These are phyloP conservation scores for Buxus sempervirens DNA, from an alignment of 164 flowering plant species.

Conservation along the genomic window DNA sequence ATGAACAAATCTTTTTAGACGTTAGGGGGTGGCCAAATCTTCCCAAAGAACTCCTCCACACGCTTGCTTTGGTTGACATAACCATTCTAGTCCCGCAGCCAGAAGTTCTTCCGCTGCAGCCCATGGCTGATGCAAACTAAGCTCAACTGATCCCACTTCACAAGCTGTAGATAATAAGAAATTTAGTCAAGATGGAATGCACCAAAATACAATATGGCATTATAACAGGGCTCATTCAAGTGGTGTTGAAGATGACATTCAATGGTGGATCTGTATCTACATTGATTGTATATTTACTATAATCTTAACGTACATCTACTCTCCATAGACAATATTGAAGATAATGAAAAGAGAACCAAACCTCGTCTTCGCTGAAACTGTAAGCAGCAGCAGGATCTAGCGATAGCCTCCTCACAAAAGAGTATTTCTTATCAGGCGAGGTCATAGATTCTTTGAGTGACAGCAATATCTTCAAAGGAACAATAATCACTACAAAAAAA, in stretches of 20 bases:
- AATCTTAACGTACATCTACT: background rate
- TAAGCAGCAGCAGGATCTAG: constrained; percentile 59
- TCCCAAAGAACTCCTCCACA: constrained; percentile 77
- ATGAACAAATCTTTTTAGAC: constrained; percentile 32
- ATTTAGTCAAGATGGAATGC: background rate
- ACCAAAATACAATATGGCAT: too few relatives aligned
- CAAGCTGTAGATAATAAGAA: constrained; percentile 46
- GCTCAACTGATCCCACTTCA: constrained; percentile 82
- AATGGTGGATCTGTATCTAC: background rate
- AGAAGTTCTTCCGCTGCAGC: constrained; percentile 93
- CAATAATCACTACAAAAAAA: too few relatives aligned
- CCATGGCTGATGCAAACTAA: constrained; percentile 82
- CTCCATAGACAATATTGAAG: background rate
- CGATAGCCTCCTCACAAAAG: constrained; percentile 70
- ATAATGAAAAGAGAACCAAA: constrained; percentile 21
- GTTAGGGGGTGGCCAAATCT: constrained; percentile 99
- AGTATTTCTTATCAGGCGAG: constrained; percentile 80
- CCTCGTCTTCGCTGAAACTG: constrained; percentile 80
- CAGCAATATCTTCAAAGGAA: constrained; percentile 87
- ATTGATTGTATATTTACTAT: background rate
- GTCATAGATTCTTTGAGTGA: constrained; percentile 82
- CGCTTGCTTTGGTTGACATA: constrained; percentile 70
- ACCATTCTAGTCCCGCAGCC: constrained; percentile 72
- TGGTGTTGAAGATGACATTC: too few relatives aligned
- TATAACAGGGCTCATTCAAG: too few relatives aligned